These are phyloP conservation scores for Botrytis fragariae DNA, from an alignment of 2,329 filamentous ascomycete species.

Conservation along the genomic window DNA sequence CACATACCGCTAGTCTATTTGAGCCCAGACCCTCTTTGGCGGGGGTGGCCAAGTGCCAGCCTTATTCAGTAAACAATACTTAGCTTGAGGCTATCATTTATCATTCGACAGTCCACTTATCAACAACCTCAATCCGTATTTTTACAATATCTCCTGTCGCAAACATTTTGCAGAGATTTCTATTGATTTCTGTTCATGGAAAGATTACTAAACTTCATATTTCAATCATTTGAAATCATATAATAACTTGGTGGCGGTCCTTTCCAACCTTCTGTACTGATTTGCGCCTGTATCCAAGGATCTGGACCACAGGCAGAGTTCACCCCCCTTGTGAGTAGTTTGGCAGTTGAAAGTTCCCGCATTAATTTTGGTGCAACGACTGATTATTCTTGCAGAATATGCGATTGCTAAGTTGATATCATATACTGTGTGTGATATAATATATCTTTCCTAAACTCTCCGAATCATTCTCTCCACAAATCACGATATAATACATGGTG, in stretches of 20 bases:
- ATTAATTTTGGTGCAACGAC: neutral
- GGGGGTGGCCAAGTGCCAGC: conserved; percentile 1
- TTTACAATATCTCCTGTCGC: neutral
- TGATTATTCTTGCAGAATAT: conserved; percentile 1
- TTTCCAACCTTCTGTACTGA: neutral
- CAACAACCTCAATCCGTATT: neutral
- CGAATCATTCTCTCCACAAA: neutral
- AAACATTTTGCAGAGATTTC: neutral
- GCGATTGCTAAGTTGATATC: neutral
- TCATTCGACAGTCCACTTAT: conserved; percentile 1
- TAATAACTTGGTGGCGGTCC: neutral
- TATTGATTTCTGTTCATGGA: no score
- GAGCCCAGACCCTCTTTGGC: neutral
- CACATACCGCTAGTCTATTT: neutral
- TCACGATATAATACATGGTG: neutral
- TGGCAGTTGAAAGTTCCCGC: neutral
- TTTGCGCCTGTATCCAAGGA: neutral
- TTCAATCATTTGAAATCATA: neutral
- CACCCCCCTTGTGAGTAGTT: neutral
- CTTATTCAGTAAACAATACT: neutral
- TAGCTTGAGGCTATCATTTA: neutral
- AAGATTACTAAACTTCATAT: neutral
- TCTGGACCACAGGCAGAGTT: neutral
- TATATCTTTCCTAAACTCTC: neutral
- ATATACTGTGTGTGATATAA: neutral